Base-by-base conservation (phyloP, 208 protist species). In the Leishmania turanica region DNA sequence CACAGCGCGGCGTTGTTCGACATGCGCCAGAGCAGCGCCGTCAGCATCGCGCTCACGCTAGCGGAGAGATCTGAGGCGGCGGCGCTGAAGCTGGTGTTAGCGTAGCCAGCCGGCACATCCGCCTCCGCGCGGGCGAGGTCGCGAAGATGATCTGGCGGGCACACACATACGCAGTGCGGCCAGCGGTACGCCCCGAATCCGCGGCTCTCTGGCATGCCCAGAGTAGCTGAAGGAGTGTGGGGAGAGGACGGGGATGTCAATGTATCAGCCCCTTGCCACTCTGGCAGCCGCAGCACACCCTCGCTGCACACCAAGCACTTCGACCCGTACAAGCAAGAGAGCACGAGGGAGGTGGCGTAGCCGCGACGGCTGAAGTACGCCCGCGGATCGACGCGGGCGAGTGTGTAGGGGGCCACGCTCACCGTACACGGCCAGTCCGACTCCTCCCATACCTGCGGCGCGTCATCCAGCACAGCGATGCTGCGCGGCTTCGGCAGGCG, bases 391-490 rank as follows among this genome's bases (percentile, higher is more conserved):
- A 93, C 81, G 8, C 94, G 87, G 21, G 79, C 24, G 2, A 96
- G 80, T 7, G 94, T 97, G 88, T 96, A 97, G 27, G 94, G 88
- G 13, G 85, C 83, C 73, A 96, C 81, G 65, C 80, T 54, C 11
- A 96, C 89, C 15, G 91, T 93, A 78, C 80, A 83, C 15, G 75
- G 85, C 94, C 94, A 97, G 78, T 97, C 94, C 37, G 54, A 72
- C 75, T 86, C 78, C 27, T 37, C 73, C 92, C 94, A 97, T 54
- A 94, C 88, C 65, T 96, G 94, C 53, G 91, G 91, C 0, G 88
- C 73, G 80, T 97, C 94, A 79, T 97, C 94, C 24, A 97, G 77
- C 45, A 96, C 85, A 5, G 88, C 91, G 19, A 97, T 85, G 77
- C 87, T 91, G 72, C 93, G 88, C 4, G 91, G 73, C 47, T 79